Evolutionary conservation across 1,139 yeast genomes (phyloP), one percentile per base, ranked within the genome.

Genomic region (Spencermartinsiella ligniputridi): DNA sequence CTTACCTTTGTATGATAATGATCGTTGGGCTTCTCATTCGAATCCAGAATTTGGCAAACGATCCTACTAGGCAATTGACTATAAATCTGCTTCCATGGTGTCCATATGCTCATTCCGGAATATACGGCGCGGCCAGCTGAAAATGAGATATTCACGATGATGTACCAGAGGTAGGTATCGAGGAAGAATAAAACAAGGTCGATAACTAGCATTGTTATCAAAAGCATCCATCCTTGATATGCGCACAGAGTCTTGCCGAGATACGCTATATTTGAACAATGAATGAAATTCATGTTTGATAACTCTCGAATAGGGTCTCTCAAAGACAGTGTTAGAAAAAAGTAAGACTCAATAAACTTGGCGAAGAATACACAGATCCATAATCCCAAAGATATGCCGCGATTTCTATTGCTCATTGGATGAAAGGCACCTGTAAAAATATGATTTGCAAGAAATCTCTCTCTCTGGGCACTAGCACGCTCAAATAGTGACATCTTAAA

Each of bases 141-240:
- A 51, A 87, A 81, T 1, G 83, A 58, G 46, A 92, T 81, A 58
- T 83, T 87, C 72, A 88, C 81, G 39, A 88, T 78, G 51, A 87
- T 81, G 58, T 87, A 88, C 96, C 96, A 88, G 29, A 88, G 72
- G 55, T 88, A 88, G 0, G 96, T 87, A 57, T 88, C 96, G 48
- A 88, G 70, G 57, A 88, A 85, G 60, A 86, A 88, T 37, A 88
- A 68, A 1, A 84, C 73, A 25, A 45, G 25, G 60, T 87, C 92
- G 0, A 90, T 81, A 16, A 81, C 49, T 33, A 75, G 67, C 61
- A 87, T 76, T 39, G 84, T 63, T 0, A 66, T 66, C 33, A 88
- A 62, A 0, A 82, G 70, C 8, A 85, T 59, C 39, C 66, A 68
- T 0, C 89, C 80, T 49, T 86, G 94, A 40, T 74, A 66, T 19